Conservation (phyloP, 768 basidiomycete species). For the Dictyophora rubrovolvata region DNA sequence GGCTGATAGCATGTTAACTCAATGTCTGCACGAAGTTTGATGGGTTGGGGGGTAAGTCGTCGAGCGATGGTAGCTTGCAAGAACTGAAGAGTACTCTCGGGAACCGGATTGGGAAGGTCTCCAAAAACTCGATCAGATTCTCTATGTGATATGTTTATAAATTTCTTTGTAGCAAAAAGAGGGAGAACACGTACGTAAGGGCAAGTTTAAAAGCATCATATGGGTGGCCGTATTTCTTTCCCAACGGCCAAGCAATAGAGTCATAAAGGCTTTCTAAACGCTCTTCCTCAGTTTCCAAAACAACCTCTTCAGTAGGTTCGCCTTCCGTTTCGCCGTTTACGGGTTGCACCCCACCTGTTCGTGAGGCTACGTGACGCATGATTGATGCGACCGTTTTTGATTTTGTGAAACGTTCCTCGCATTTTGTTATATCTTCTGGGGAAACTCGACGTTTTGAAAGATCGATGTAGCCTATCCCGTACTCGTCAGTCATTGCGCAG, state of each 20-base stretch:
- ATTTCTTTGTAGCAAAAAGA: not conserved
- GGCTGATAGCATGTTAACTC: constrained; percentile 95
- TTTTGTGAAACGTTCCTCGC: constrained; percentile 97
- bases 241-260: constrained; percentile 86
- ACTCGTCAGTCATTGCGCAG: not conserved
- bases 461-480: constrained; percentile 88
- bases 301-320: constrained; percentile 30
- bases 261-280: constrained; percentile 83
- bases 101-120: constrained; percentile 48
- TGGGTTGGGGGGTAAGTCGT: constrained; percentile 93
- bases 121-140: constrained; percentile 77
- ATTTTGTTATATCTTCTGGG: constrained; percentile 96
- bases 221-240: constrained; percentile 84
- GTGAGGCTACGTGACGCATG: constrained; percentile 78
- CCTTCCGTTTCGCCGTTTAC: constrained; percentile 30
- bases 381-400: constrained; percentile 93
- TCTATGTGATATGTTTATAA: constrained; percentile 23
- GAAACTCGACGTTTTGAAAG: constrained; percentile 96
- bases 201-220: constrained; percentile 98
- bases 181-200: constrained; percentile 56
- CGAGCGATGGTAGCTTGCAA: constrained; percentile 82
- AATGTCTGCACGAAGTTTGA: constrained; percentile 97
- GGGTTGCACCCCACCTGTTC: constrained; percentile 26
- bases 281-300: constrained; percentile 57
- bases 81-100: constrained; percentile 46